Conservation (phyloP, 352 stramenopile genomes). For the Pythium coloratum region DNA sequence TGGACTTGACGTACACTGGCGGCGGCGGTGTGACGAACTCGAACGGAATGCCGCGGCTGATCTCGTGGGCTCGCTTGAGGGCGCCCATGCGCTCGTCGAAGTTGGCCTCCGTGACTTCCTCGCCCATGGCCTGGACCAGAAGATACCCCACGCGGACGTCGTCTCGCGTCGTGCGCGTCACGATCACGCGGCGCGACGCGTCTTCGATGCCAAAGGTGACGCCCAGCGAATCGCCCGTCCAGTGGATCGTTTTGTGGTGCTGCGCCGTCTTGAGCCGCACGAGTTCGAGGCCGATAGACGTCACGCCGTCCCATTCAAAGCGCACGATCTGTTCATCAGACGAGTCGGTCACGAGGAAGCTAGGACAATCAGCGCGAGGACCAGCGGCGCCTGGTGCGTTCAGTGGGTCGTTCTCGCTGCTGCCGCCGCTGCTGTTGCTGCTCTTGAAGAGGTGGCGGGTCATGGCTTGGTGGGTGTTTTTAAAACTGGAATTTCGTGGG, state of each 20-base stretch:
- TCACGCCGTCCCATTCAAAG: conserved; percentile 53
- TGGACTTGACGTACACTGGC: conserved; percentile 55
- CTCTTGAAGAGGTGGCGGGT: conserved; percentile 13
- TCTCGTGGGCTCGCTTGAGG: conserved; percentile 52
- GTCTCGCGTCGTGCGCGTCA: conserved; percentile 53
- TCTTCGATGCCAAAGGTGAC: conserved; percentile 78
- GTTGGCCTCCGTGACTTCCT: conserved; percentile 47
- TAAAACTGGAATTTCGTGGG: not conserved
- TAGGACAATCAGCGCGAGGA: conserved; percentile 20
- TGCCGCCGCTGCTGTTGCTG: not conserved
- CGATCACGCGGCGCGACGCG: conserved; percentile 61
- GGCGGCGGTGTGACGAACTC: conserved; percentile 59
- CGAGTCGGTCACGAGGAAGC: conserved; percentile 27
- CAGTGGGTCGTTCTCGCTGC: conserved; percentile 19
- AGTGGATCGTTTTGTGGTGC: conserved; percentile 35
- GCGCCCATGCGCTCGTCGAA: conserved; percentile 52
- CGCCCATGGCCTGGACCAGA: conserved; percentile 44
- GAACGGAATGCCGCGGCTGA: conserved; percentile 52
- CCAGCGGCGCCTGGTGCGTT: conserved; percentile 10
- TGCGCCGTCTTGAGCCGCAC: conserved; percentile 41
- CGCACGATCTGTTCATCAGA: conserved; percentile 57
- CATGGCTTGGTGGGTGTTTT: conserved; percentile 1
- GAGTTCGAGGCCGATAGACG: conserved; percentile 54
- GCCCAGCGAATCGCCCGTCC: conserved; percentile 49
- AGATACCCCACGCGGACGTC: conserved; percentile 63